These are phyloP conservation scores for Candida cerambycidarum DNA, from an alignment of 805 yeast species.

Conservation along the genomic window DNA sequence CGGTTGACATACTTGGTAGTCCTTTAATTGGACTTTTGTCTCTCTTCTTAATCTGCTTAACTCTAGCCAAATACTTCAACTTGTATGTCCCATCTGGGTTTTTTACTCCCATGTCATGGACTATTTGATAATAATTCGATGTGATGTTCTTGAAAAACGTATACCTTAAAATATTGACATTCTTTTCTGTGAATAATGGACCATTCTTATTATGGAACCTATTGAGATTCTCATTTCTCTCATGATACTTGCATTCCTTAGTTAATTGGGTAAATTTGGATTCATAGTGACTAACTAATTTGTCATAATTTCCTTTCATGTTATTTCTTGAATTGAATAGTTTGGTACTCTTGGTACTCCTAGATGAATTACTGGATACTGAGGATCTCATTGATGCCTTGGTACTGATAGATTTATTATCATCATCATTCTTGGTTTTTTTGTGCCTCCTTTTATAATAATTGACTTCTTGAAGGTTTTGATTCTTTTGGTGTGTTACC, in stretches of 20 bases:
- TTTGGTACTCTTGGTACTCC: background rate
- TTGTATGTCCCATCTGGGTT: conserved; percentile 10
- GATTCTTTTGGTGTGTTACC: conserved; percentile 13
- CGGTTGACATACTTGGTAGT: conserved; percentile 11
- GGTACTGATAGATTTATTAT: conserved; percentile 10
- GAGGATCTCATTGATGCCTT: conserved; percentile 12
- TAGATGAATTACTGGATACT: conserved; percentile 8
- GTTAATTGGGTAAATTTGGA: conserved; percentile 4
- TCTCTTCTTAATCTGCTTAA: conserved; percentile 10
- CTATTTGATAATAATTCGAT: conserved; percentile 10
- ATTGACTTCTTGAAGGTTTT: conserved; percentile 4
- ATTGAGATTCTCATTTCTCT: conserved; percentile 12
- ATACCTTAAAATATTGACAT: conserved; percentile 14
- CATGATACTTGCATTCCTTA: conserved; percentile 12
- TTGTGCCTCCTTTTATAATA: background rate
- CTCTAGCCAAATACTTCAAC: conserved; percentile 13
- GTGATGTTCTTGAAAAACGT: conserved; percentile 14
- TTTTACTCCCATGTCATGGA: conserved; percentile 8
- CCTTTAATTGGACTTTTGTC: conserved; percentile 9
- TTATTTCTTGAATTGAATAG: background rate
- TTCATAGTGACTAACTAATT: conserved; percentile 8
- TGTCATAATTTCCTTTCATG: conserved; percentile 7
- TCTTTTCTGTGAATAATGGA: conserved; percentile 13
- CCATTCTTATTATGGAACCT: conserved; percentile 9
- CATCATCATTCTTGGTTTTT: conserved; percentile 11